Base-by-base conservation (phyloP, 371 early-diverging fungal genomes). In the Mortierella sp. region DNA sequence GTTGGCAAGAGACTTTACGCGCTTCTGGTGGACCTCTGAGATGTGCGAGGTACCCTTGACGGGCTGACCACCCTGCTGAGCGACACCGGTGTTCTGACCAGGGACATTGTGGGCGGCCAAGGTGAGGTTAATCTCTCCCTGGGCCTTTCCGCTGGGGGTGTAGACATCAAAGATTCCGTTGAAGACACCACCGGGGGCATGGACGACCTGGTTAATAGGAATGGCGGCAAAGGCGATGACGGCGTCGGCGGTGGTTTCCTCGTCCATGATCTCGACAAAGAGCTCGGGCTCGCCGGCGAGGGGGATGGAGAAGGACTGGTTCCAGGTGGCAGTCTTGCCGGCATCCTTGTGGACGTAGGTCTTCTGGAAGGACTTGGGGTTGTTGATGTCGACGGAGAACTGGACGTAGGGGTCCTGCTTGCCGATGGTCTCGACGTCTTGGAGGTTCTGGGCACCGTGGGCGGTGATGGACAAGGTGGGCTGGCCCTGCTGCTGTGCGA, bases 391-490 rank as follows among this genome's bases (percentile, higher is more conserved):
- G 78, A 91, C 82, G 14, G 90, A 75, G 78, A 90, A 90, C 79
- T 88, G 93, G 50, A 91, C 54, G 54, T 86, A 92, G 53, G 93
- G 92, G 78, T 92, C 93, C 78, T 92, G 90, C 88, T 91, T 92
- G 86, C 92, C 93, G 51, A 92, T 55, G 11, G 59, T 72, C 81
- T 91, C 89, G 61, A 83, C 90, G 71, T 85, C 83, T 34, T 79
- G 40, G 77, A 92, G 79, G 37, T 90, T 79, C 57, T 80, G 72
- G 69, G 91, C 92, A 55, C 90, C 83, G 71, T 85, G 87, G 71
- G 87, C 90, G 67, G 81, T 73, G 59, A 91, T 79, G 26, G 78
- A 72, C 57, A 91, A 82, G n/a, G 89, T 83, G 40, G 89, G 86
- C 59, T 79, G 73, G 40, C 55, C 57, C 26, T 71, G 61, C 37